Conservation (phyloP, 768 basidiomycete species). For the Roridomyces roridus region DNA sequence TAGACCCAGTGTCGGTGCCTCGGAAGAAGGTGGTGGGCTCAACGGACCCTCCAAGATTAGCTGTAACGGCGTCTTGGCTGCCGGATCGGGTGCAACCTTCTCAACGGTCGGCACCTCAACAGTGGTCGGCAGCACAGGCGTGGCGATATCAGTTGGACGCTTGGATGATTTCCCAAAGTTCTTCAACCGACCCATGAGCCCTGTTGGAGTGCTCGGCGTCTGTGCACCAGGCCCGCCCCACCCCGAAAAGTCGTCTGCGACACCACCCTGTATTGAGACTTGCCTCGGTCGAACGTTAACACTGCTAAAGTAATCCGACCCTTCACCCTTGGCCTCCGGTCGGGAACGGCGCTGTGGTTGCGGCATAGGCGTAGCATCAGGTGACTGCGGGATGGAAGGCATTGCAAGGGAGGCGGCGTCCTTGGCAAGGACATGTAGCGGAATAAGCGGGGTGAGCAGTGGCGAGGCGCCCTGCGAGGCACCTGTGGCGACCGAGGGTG, state of each 20-base stretch:
- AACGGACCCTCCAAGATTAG: conserved; percentile 59
- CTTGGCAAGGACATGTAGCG: conserved; percentile 39
- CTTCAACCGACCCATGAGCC: conserved; percentile 83
- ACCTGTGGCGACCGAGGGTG: conserved; percentile 52
- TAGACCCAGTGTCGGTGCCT: conserved; percentile 59
- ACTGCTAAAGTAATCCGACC: conserved; percentile 60
- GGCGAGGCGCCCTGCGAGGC: conserved; percentile 53
- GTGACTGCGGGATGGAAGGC: conserved; percentile 52
- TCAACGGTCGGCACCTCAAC: conserved; percentile 32
- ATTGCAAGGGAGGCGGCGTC: conserved; percentile 32
- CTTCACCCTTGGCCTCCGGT: conserved; percentile 41
- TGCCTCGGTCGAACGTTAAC: conserved; percentile 48
- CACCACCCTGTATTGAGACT: conserved; percentile 45
- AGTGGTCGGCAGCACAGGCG: conserved; percentile 32
- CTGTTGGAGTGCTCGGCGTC: conserved; percentile 58
- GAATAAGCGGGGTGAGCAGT: conserved; percentile 66
- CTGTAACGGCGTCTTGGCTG: conserved; percentile 58
- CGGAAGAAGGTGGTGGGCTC: conserved; percentile 70
- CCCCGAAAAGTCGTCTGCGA: conserved; percentile 59
- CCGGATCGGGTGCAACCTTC: conserved; percentile 29
- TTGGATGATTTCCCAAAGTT: conserved; percentile 64
- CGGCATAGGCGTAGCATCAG: conserved; percentile 41
- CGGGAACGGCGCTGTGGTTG: conserved; percentile 37
- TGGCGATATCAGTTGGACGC: conserved; percentile 32
- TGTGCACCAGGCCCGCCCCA: conserved; percentile 44